These are phyloP conservation scores for Hypoxylon rickii DNA, from an alignment of 495 filamentous ascomycete genomes.

Conservation along the genomic window DNA sequence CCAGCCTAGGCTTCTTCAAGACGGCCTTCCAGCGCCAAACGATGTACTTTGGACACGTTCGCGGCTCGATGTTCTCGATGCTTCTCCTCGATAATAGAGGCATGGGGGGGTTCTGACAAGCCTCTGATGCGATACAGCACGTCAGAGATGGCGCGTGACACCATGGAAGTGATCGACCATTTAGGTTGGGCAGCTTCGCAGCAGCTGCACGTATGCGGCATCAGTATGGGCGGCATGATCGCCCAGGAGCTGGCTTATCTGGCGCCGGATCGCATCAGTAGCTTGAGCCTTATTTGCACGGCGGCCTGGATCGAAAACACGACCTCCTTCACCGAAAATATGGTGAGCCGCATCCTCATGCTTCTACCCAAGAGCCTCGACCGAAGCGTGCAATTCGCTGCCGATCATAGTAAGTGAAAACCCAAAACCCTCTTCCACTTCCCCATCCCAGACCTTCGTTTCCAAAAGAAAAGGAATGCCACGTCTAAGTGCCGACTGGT, in stretches of 20 bases:
- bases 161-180: conserved; percentile 68
- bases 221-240: conserved; percentile 84
- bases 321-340: conserved; percentile 60
- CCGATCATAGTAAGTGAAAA: conserved; percentile 5
- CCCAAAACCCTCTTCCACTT: not conserved
- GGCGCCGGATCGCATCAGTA: conserved; percentile 65
- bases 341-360: conserved; percentile 69
- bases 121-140: conserved; percentile 73
- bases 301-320: conserved; percentile 70
- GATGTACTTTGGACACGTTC: conserved; percentile 74
- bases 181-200: conserved; percentile 64
- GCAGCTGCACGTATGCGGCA: conserved; percentile 70
- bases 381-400: conserved; percentile 29
- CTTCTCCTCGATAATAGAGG: conserved; percentile 81
- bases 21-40: conserved; percentile 77
- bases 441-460: too few species aligned
- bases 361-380: conserved; percentile 71
- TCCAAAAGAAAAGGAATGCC: too few species aligned
- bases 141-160: conserved; percentile 75
- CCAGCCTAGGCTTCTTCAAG: conserved; percentile 66
- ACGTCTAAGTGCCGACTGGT: conserved; percentile 16
- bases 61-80: conserved; percentile 65
- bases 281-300: conserved; percentile 72
- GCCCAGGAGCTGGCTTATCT: conserved; percentile 74
- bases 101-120: conserved; percentile 76